phyloP scores from a whole-genome alignment of 163 green algal species.

The Chlamydomonas reinhardtii region DNA sequence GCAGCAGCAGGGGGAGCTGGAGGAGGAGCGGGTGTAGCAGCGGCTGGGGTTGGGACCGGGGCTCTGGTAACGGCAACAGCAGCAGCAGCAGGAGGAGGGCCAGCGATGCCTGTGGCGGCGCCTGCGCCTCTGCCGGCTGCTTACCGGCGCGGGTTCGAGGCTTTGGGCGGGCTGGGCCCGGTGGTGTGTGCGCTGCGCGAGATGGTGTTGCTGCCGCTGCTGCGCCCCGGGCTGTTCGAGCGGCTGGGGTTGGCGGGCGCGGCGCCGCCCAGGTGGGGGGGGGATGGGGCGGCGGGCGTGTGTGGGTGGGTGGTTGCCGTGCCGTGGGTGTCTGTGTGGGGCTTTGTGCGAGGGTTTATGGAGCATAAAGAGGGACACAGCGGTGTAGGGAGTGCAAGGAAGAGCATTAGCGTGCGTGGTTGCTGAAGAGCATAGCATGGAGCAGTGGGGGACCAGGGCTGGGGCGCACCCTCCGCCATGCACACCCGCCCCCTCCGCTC shows the following conservation, averaged over 20 bases:
- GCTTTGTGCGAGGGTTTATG: not conserved
- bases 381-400: no score
- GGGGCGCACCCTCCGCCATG: no score
- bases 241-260: constrained; percentile 67
- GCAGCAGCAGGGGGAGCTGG: not conserved
- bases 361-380: no score
- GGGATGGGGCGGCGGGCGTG: not conserved
- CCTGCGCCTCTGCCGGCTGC: not conserved
- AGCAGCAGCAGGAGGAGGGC: not conserved
- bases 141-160: constrained; percentile 51
- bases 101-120: not conserved
- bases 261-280: constrained; percentile 62
- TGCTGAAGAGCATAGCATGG: no score
- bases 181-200: constrained; percentile 75
- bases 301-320: not conserved
- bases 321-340: not conserved
- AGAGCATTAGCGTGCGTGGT: no score
- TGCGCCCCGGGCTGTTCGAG: constrained; percentile 71
- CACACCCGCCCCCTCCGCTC: no score
- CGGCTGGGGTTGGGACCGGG: not conserved
- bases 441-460: no score
- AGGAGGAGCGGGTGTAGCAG: not conserved
- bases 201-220: constrained; percentile 83
- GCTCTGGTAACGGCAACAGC: not conserved
- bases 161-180: constrained; percentile 57